Conservation (phyloP, 345 rosid species). For the Eutrema japonicum region DNA sequence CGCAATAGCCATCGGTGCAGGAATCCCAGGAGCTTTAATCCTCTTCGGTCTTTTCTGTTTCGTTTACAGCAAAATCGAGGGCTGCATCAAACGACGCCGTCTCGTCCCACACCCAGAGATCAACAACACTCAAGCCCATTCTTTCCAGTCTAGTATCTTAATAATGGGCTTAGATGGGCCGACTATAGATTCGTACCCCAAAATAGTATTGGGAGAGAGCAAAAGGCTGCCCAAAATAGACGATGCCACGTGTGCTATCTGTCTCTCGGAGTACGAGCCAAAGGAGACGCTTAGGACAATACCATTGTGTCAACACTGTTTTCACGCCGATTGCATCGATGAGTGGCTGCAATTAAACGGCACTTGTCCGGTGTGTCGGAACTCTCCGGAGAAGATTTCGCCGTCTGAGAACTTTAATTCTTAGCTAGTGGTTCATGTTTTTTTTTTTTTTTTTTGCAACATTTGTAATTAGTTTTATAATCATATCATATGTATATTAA, state of each 20-base stretch:
- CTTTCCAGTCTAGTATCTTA: constrained; percentile 15
- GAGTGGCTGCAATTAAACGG: constrained; percentile 64
- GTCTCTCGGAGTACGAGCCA: constrained; percentile 59
- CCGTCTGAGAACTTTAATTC: neutral
- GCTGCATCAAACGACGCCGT: constrained; percentile 29
- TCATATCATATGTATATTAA: neutral
- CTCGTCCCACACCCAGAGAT: constrained; percentile 28
- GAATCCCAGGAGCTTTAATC: constrained; percentile 57
- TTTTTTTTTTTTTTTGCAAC: neutral
- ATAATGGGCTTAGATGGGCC: constrained; percentile 51
- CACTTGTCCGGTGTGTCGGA: constrained; percentile 66
- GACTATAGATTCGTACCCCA: constrained; percentile 66
- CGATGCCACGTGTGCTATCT: constrained; percentile 60
- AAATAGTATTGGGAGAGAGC: constrained; percentile 58
- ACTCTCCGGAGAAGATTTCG: constrained; percentile 43
- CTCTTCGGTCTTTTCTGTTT: constrained; percentile 48
- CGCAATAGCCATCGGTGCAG: constrained; percentile 57
- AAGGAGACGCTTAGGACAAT: constrained; percentile 59
- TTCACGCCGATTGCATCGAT: constrained; percentile 64
- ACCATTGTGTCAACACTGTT: constrained; percentile 65
- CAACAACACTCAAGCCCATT: constrained; percentile 37
- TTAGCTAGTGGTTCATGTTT: neutral
- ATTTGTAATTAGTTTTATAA: constrained; percentile 8
- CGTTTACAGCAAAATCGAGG: constrained; percentile 46
- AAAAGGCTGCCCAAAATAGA: constrained; percentile 49